Evolutionary conservation across 176 grass and related monocot species (phyloP).

Genomic region (Canna indica): DNA sequence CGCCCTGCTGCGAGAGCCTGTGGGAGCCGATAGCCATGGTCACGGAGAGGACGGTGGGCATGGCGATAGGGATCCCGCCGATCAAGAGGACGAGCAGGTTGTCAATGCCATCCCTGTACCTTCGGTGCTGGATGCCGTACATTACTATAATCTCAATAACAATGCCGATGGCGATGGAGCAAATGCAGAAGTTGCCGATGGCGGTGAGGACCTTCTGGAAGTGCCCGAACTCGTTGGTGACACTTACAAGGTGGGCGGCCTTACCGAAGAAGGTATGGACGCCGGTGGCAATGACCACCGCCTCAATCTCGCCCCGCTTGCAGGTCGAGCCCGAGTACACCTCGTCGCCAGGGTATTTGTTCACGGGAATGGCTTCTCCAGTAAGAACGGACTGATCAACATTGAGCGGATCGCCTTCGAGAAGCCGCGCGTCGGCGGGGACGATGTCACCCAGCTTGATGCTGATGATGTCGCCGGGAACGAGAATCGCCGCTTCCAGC

Average conservation of each 20-base stretch:
- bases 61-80: slow-evolving; percentile 91
- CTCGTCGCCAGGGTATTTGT: slow-evolving; percentile 43
- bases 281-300: slow-evolving; percentile 75
- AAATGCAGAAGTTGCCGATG: slow-evolving; percentile 97
- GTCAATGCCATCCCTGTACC: slow-evolving; percentile 89
- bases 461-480: slow-evolving; percentile 77
- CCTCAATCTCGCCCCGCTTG: slow-evolving; percentile 88
- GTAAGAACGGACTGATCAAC: slow-evolving; percentile 87
- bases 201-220: slow-evolving; percentile 83
- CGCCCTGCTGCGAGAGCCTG: slow-evolving; percentile 50
- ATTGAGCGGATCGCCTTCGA: slow-evolving; percentile 64
- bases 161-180: slow-evolving; percentile 55
- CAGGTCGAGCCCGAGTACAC: slow-evolving; percentile 87
- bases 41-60: slow-evolving; percentile 93
- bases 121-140: slow-evolving; percentile 70
- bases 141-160: slow-evolving; percentile 66
- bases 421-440: slow-evolving; percentile 73
- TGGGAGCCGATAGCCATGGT: slow-evolving; percentile 97
- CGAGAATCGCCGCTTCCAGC: slow-evolving; percentile 51
- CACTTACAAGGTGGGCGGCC: slow-evolving; percentile 83
- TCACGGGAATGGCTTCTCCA: slow-evolving; percentile 72
- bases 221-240: slow-evolving; percentile 83
- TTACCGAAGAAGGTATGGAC: slow-evolving; percentile 98
- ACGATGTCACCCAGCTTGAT: slow-evolving; percentile 88
- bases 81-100: slow-evolving; percentile 92